Evolutionary conservation across 192 early-diverging fungal species (phyloP).

Genomic region (Coemansia javaensis): DNA sequence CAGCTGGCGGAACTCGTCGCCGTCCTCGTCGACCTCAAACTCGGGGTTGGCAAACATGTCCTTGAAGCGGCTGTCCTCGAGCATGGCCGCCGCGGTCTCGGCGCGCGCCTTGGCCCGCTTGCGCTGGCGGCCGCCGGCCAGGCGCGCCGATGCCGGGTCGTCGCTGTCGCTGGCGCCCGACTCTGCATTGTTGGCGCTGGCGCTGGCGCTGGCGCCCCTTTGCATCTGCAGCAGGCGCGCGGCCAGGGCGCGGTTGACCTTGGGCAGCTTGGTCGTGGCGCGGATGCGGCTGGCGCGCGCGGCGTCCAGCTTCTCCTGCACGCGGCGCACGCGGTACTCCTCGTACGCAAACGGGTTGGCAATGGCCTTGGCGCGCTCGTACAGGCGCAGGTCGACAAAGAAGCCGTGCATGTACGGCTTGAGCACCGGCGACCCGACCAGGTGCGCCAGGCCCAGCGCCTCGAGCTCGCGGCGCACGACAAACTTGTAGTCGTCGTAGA

Average conservation of each 20-base stretch:
- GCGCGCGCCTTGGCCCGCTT: slow-evolving; percentile 46
- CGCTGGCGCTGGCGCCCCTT: slow-evolving; percentile 27
- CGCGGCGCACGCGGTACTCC: slow-evolving; percentile 74
- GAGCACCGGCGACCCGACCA: slow-evolving; percentile 86
- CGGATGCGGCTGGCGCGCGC: slow-evolving; percentile 84
- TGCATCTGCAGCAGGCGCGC: slow-evolving; percentile 57
- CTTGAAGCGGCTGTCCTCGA: slow-evolving; percentile 82
- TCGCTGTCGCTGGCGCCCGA: slow-evolving; percentile 14
- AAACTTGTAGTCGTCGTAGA: slow-evolving; percentile 99
- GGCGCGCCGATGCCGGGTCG: slow-evolving; percentile 18
- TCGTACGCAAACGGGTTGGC: slow-evolving; percentile 96
- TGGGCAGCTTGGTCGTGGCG: slow-evolving; percentile 79
- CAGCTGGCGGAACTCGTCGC: slow-evolving; percentile 70
- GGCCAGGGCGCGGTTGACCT: slow-evolving; percentile 89
- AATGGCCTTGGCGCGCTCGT: slow-evolving; percentile 93
- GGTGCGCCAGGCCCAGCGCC: slow-evolving; percentile 80
- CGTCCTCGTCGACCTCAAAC: slow-evolving; percentile 82
- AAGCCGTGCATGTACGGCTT: slow-evolving; percentile 99
- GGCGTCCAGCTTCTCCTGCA: slow-evolving; percentile 80
- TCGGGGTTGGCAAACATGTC: slow-evolving; percentile 87
- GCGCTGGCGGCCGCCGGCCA: slow-evolving; percentile 43
- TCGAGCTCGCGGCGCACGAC: slow-evolving; percentile 85
- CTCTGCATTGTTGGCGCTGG: neutral
- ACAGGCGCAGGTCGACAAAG: slow-evolving; percentile 92
- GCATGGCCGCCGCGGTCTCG: slow-evolving; percentile 52